Evolutionary conservation across 805 yeast species (phyloP), one percentile per base, ranked within the genome.

Genomic region (Metschnikowia sp.): DNA sequence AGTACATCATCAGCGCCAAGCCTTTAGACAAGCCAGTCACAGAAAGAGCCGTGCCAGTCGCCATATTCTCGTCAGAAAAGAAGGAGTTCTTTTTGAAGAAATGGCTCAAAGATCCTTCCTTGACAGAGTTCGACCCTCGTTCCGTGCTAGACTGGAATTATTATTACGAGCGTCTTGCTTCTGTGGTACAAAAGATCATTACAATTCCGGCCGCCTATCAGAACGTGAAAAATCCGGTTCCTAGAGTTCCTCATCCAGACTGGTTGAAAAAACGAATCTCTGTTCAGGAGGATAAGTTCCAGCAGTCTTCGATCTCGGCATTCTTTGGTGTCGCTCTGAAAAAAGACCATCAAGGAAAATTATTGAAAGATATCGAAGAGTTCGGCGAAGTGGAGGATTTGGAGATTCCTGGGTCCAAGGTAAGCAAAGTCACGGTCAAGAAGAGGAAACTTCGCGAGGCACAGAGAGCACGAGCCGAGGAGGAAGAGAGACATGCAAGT

Each of bases 191-290:
- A 64, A 94, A 95, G 67, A 89, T 94, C 58, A 88, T 94, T 56
- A 86, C 97, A 0, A 92, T 94, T 55, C 99, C 99, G 2, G 99
- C 99, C 4, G 98, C 97, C 6, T 72, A 92, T 45, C 99, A 94
- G 69, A 81, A 82, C 44, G 80, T 92, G 13, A 68, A 74, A 11
- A 95, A 94, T 59, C 99, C 99, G 0, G 97, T 95, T 38, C 97
- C 97, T 5, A 75, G 97, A 56, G 92, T 95, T 7, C 79, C 80
- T 4, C 97, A 92, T 60, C 99, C 99, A 0, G 94, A 85, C 30
- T 94, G 99, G 99, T 72, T 94, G 47, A 78, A 76, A 49, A 83
- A 77, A 55, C 78, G 77, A 49, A 81, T 92, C 45, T 74, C 76
- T 2, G 69, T 68, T 6, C 78, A 74, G 46, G 81, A 81, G 45